A percentile compares a stretch with the other conserved stretches of the same genome.
Evolutionary conservation across 192 early-diverging fungal genomes (phyloP).

Genomic region (Funneliformis mosseae): DNA sequence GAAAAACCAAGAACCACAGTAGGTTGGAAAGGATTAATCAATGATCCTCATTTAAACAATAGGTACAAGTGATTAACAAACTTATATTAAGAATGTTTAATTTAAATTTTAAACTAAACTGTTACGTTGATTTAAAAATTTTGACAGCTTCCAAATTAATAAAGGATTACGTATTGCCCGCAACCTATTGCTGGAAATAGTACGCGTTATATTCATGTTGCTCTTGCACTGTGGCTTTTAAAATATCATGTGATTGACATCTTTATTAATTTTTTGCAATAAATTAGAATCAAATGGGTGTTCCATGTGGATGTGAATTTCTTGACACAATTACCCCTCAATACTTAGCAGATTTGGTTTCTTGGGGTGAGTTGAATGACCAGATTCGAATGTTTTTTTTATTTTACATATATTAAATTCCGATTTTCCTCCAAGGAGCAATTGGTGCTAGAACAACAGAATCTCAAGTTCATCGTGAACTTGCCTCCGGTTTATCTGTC

Average conservation of each 20-base stretch:
- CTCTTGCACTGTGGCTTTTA: background rate
- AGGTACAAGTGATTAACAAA: slow-evolving; percentile 36
- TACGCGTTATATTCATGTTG: slow-evolving; percentile 30
- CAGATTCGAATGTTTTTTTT: background rate
- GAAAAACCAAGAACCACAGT: slow-evolving; percentile 84
- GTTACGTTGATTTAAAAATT: background rate
- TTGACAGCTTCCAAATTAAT: slow-evolving; percentile 70
- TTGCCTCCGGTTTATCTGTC: slow-evolving; percentile 78
- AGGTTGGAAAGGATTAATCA: slow-evolving; percentile 95
- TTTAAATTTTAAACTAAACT: background rate
- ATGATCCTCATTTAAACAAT: slow-evolving; percentile 74
- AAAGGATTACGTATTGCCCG: slow-evolving; percentile 81
- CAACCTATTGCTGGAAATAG: slow-evolving; percentile 67
- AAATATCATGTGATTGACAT: background rate
- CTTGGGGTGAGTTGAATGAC: slow-evolving; percentile 56
- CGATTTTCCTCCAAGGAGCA: slow-evolving; percentile 44
- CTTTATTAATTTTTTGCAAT: background rate
- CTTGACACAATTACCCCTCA: slow-evolving; percentile 84
- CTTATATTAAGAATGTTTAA: background rate
- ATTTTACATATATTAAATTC: background rate
- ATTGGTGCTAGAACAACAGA: slow-evolving; percentile 85
- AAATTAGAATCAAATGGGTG: slow-evolving; percentile 63
- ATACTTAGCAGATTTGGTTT: slow-evolving; percentile 76
- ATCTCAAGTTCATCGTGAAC: slow-evolving; percentile 82
- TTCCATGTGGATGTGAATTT: slow-evolving; percentile 78